Base-by-base conservation (phyloP, 148 eudicot species). In the Chenopodium album region DNA sequence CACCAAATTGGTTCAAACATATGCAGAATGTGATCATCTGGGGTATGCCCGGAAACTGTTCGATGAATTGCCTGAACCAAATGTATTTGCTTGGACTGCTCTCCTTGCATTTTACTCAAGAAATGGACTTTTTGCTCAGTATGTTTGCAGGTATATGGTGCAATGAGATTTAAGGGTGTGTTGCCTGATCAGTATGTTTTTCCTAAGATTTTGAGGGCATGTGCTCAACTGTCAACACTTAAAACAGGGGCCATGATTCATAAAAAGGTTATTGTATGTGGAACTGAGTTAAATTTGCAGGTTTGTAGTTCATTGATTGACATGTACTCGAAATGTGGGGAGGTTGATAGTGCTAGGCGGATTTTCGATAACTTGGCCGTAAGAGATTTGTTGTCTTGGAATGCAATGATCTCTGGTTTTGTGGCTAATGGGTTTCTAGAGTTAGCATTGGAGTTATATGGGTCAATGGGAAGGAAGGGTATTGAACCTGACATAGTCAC, bases 41-140 rank as follows among this genome's bases (percentile, higher is more conserved):
- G 29, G 22, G 29, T 83, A 80, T 52, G 89, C 93, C 85, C 86
- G 76, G 76, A 65, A 73, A 11, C 50, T 90, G 89, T 90, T 90
- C 75, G 93, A 81, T 59, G 67, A 62, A 87, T 71, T 90, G 81
- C 26, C 86, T 56, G 84, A 89, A 70, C 89, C 82, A 80, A 90
- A 89, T 76, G 87, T 89, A 4, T 89, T 83, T 32, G 86, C 91
- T 11, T 89, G 89, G 88, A 89, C 93, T 68, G 81, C 93, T 17
- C 62, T 90, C 8, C 75, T 87, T 9, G 85, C 91, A 23, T 85
- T 76, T n/a, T 76, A 82, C 76, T 89, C 88, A 10, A 81, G 89
- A 17, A 80, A 85, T 48, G 84, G 86, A n/a, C 32, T 77, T 63
- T 70, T 79, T 28, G 0, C 50, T 22, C 79, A 86, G 44, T n/a